Percentiles rank a stretch among this genome's conserved stretches.
phyloP scores from a whole-genome alignment of 1,284 basidiomycete species.

The Takashimella koratensis region DNA sequence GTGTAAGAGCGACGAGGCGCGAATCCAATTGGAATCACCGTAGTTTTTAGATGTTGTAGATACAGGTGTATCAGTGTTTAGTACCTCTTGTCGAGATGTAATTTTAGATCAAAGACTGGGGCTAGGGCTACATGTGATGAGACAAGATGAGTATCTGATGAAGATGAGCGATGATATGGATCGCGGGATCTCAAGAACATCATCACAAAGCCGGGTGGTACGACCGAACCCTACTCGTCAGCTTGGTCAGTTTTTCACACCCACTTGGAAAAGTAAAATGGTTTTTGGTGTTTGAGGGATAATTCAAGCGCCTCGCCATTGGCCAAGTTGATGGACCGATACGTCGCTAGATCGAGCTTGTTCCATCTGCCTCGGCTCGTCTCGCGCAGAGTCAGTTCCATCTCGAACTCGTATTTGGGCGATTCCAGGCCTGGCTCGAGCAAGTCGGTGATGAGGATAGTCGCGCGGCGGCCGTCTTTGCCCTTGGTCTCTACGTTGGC shows the following conservation, averaged over 20 bases:
- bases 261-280: constrained; percentile 86
- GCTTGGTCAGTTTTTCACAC: constrained; percentile 11
- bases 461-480: constrained; percentile 5
- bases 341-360: constrained; percentile 70
- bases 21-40: background rate
- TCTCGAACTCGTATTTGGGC: constrained; percentile 74
- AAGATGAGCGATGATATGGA: background rate
- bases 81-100: background rate
- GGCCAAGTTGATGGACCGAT: constrained; percentile 68
- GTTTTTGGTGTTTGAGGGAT: constrained; percentile 73
- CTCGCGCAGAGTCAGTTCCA: constrained; percentile 72
- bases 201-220: constrained; percentile 9
- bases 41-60: background rate
- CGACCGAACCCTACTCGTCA: constrained; percentile 20
- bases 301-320: constrained; percentile 71
- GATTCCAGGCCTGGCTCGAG: constrained; percentile 39
- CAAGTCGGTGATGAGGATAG: constrained; percentile 38
- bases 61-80: background rate
- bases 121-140: no score
- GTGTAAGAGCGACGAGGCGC: background rate
- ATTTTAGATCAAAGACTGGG: no score
- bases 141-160: background rate
- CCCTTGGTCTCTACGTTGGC: background rate
- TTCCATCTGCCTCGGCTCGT: constrained; percentile 81
- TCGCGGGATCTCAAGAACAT: background rate